Conservation (phyloP, 139 green algal species). For the Tetraselmis striata region DNA sequence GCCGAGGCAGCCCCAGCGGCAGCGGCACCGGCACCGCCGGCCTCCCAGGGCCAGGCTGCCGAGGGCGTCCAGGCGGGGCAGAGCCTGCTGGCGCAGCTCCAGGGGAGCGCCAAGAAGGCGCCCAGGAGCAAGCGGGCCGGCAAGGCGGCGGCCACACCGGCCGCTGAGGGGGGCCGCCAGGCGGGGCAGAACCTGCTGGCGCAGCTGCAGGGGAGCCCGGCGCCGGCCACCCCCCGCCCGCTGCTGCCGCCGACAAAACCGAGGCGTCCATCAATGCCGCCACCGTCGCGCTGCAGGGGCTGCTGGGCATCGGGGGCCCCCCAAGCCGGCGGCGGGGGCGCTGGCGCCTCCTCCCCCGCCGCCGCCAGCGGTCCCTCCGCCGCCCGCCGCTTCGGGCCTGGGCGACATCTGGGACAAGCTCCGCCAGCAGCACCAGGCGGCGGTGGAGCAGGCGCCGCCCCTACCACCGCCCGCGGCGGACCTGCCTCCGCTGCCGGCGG, state of each 20-base stretch:
- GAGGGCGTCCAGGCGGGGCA: not conserved
- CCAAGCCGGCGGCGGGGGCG: not conserved
- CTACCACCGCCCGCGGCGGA: not conserved
- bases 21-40: not conserved
- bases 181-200: conserved; percentile 3
- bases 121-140: not conserved
- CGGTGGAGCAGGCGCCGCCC: no score
- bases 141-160: not conserved
- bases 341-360: not conserved
- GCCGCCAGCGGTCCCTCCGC: no score
- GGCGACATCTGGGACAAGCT: not conserved
- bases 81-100: conserved; percentile 7
- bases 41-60: not conserved
- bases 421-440: not conserved
- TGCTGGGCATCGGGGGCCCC: not conserved
- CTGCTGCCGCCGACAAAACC: not conserved
- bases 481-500: no score
- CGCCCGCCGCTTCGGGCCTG: not conserved
- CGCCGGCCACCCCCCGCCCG: not conserved
- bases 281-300: not conserved
- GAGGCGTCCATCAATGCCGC: not conserved
- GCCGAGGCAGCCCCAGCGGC: not conserved
- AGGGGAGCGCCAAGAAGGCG: not conserved
- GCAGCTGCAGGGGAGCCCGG: not conserved
- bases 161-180: no score